Conservation (phyloP, 352 stramenopile genomes). For the Globisporangium carolinianum region DNA sequence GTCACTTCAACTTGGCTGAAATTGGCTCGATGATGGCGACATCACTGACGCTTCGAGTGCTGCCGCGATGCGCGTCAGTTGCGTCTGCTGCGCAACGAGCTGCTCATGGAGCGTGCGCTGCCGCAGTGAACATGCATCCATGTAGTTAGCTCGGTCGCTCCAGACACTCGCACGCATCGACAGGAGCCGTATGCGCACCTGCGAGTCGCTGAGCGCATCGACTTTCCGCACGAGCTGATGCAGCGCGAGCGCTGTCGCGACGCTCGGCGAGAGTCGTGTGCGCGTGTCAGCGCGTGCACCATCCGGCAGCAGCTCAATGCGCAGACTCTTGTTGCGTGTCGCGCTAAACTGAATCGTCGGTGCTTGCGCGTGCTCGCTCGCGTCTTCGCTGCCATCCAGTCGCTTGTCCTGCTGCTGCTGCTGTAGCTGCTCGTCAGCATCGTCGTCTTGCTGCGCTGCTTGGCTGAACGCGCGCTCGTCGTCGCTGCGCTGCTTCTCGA, state of each 20-base stretch:
- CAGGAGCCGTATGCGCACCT: conserved; percentile 17
- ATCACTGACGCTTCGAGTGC: conserved; percentile 19
- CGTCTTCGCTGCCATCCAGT: background rate
- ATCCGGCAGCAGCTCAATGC: conserved; percentile 3
- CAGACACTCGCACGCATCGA: too few species aligned
- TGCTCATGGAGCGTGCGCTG: conserved; percentile 32
- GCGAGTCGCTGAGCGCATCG: conserved; percentile 19
- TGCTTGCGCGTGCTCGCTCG: too few species aligned
- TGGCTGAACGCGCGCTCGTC: conserved; percentile 33
- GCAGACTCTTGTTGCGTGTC: background rate
- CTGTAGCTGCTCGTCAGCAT: background rate
- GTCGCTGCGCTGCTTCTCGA: conserved; percentile 48
- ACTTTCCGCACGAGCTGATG: conserved; percentile 29
- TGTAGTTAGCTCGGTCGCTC: too few species aligned
- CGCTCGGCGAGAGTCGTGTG: conserved; percentile 12
- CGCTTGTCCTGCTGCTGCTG: background rate
- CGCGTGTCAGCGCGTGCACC: background rate
- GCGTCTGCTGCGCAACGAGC: conserved; percentile 26
- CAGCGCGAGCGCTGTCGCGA: conserved; percentile 17
- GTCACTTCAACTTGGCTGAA: background rate
- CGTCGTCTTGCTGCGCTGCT: conserved; percentile 8
- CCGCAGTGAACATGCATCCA: too few species aligned
- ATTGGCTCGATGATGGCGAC: background rate
- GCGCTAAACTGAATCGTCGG: too few species aligned
- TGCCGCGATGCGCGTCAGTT: conserved; percentile 27